Evolutionary conservation across 2,329 filamentous ascomycete species (phyloP).

Genomic region (Ascochyta clinopodiicola): DNA sequence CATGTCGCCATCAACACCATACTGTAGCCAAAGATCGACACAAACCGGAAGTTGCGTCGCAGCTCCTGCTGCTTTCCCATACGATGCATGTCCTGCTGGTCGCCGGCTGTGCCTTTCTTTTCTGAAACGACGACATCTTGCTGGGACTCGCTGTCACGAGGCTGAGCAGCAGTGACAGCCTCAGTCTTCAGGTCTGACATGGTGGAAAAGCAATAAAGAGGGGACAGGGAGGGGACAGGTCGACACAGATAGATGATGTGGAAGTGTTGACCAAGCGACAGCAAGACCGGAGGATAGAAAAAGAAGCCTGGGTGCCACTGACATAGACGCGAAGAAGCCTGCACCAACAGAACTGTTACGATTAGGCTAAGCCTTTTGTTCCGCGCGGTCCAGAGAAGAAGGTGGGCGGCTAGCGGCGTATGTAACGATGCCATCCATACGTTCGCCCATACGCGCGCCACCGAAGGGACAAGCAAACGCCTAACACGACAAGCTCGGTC

Average conservation of each 20-base stretch:
- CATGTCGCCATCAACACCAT: constrained; percentile 40
- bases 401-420: too few species aligned
- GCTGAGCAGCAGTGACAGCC: not conserved
- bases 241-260: not conserved
- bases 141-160: constrained; percentile 18
- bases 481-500: not conserved
- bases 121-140: constrained; percentile 26
- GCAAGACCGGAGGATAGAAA: not conserved
- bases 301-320: not conserved
- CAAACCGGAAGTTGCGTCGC: constrained; percentile 33
- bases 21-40: constrained; percentile 36
- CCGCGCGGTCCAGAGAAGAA: too few species aligned
- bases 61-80: constrained; percentile 40
- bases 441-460: not conserved
- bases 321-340: not conserved
- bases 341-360: too few species aligned
- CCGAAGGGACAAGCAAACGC: not conserved
- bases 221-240: constrained; percentile 22
- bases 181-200: not conserved
- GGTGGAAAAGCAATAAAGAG: constrained; percentile 16
- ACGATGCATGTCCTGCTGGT: constrained; percentile 36
- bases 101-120: constrained; percentile 28
- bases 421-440: too few species aligned
- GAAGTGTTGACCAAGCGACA: not conserved
- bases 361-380: too few species aligned